These are phyloP conservation scores for Ophiosphaerella narmari DNA, from an alignment of 2,329 filamentous ascomycete genomes.

Conservation along the genomic window DNA sequence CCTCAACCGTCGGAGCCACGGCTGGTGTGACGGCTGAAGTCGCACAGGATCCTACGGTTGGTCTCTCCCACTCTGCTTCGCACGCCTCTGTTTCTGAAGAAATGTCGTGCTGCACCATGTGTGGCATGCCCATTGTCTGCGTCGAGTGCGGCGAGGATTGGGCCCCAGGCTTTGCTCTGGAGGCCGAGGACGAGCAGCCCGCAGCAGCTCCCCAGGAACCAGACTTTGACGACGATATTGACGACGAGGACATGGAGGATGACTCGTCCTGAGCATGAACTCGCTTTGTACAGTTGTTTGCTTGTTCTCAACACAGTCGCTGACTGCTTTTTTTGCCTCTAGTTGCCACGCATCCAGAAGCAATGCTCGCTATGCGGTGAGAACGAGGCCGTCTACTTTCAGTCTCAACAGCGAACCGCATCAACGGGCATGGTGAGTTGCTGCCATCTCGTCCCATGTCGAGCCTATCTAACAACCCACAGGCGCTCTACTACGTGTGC, in stretches of 20 bases:
- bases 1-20: conserved; percentile 89
- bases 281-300: conserved; percentile 39
- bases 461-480: conserved; percentile 17
- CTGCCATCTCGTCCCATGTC: neutral
- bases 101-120: conserved; percentile 60
- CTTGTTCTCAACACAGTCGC: conserved; percentile 45
- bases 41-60: conserved; percentile 96
- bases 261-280: conserved; percentile 36
- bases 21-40: conserved; percentile 98
- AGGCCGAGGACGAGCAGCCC: conserved; percentile 47
- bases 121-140: conserved; percentile 62
- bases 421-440: conserved; percentile 93
- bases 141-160: conserved; percentile 55
- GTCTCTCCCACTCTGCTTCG: conserved; percentile 56
- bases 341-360: conserved; percentile 90
- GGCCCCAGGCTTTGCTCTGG: conserved; percentile 51
- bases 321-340: conserved; percentile 48
- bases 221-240: conserved; percentile 22
- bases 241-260: conserved; percentile 37
- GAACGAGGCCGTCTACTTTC: conserved; percentile 95
- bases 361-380: conserved; percentile 83
- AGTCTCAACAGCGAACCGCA: conserved; percentile 94
- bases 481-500: conserved; percentile 72
- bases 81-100: conserved; percentile 32
- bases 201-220: conserved; percentile 27